Evolutionary conservation across 352 stramenopile species (phyloP).

Genomic region (Phytophthora chlamydospora): DNA sequence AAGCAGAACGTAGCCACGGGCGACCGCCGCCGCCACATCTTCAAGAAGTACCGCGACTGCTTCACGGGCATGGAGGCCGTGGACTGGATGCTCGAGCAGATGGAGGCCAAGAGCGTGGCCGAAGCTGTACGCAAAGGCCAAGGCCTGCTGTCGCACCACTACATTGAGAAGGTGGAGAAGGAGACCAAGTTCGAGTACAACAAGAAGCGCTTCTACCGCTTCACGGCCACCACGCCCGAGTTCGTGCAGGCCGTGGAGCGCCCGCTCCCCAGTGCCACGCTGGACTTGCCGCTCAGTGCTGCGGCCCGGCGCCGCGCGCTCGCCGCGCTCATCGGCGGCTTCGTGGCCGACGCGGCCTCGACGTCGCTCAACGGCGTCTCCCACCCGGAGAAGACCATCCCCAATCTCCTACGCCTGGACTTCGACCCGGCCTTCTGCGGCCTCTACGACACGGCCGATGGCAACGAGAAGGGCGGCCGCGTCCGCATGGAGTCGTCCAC

Average conservation of each 20-base stretch:
- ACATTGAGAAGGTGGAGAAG: slow-evolving; percentile 85
- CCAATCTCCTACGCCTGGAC: slow-evolving; percentile 71
- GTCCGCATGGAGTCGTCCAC: slow-evolving; percentile 76
- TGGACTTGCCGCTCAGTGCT: slow-evolving; percentile 72
- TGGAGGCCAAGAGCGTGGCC: slow-evolving; percentile 82
- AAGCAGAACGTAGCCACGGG: slow-evolving; percentile 82
- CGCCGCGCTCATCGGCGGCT: slow-evolving; percentile 73
- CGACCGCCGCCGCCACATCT: slow-evolving; percentile 73
- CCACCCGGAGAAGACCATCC: slow-evolving; percentile 79
- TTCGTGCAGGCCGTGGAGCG: slow-evolving; percentile 61
- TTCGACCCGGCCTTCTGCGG: slow-evolving; percentile 84
- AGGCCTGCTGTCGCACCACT: slow-evolving; percentile 62
- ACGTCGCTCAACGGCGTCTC: slow-evolving; percentile 82
- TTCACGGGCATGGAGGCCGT: slow-evolving; percentile 88
- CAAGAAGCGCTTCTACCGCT: slow-evolving; percentile 83
- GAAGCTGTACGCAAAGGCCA: slow-evolving; percentile 85
- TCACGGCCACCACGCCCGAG: slow-evolving; percentile 78
- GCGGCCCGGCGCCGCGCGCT: slow-evolving; percentile 63
- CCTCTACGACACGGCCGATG: slow-evolving; percentile 53
- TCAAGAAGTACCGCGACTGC: slow-evolving; percentile 84
- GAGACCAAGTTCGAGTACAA: slow-evolving; percentile 87
- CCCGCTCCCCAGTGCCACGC: slow-evolving; percentile 51
- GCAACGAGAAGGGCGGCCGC: slow-evolving; percentile 37
- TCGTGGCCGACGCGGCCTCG: slow-evolving; percentile 79
- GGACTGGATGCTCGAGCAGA: slow-evolving; percentile 88